phyloP scores from a whole-genome alignment of 192 early-diverging fungal genomes.

The Coemansia sp. region DNA sequence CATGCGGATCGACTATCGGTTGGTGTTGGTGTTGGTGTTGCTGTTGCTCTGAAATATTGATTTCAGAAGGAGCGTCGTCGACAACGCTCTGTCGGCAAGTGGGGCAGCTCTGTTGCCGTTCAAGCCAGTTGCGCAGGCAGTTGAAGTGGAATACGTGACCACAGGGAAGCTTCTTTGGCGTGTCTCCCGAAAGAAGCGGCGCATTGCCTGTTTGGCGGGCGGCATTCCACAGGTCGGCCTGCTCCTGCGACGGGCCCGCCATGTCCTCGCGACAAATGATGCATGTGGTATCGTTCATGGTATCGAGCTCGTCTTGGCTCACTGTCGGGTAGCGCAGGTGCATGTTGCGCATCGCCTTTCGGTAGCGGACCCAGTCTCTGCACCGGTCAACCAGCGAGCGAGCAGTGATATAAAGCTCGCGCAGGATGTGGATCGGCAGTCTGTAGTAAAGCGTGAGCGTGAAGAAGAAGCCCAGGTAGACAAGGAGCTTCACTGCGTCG shows the following conservation, averaged over 20 bases:
- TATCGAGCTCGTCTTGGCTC: constrained; percentile 71
- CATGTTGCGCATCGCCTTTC: constrained; percentile 95
- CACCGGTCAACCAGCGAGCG: constrained; percentile 89
- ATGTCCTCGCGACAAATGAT: constrained; percentile 99
- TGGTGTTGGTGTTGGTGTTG: constrained; percentile 1
- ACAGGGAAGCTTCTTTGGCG: constrained; percentile 92
- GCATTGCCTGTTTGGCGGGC: constrained; percentile 20
- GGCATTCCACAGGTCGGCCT: constrained; percentile 29
- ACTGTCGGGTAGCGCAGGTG: constrained; percentile 93
- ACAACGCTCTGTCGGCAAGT: constrained; percentile 64
- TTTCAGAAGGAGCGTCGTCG: constrained; percentile 3
- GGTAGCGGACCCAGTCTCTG: constrained; percentile 84
- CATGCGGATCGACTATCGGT: neutral
- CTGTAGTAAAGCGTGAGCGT: constrained; percentile 80
- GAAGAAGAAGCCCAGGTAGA: constrained; percentile 85
- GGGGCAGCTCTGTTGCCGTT: constrained; percentile 95
- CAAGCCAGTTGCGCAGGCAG: constrained; percentile 94
- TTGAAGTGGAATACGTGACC: constrained; percentile 98
- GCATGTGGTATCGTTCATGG: constrained; percentile 76
- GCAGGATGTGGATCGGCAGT: constrained; percentile 91
- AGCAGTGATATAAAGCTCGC: constrained; percentile 92
- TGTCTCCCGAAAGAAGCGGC: constrained; percentile 52
- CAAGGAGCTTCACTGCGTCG: constrained; percentile 86
- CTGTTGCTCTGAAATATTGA: neutral
- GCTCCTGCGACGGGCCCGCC: constrained; percentile 48